Conservation (phyloP, 208 protist species). For the Leishmania tropica region DNA sequence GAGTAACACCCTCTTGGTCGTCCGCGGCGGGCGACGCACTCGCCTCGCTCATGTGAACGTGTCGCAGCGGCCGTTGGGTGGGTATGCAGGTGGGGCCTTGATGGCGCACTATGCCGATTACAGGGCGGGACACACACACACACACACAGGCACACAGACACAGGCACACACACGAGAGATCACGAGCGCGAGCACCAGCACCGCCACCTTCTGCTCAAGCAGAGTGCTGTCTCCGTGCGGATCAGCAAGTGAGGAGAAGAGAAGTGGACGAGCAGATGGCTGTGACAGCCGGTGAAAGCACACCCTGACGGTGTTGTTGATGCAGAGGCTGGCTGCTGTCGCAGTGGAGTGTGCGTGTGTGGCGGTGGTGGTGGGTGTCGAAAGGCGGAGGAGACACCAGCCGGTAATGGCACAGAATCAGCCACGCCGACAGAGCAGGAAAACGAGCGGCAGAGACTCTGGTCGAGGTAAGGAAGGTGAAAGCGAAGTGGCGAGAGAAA, state of each 20-base stretch:
- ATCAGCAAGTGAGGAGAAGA: neutral
- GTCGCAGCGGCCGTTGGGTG: neutral
- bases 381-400: neutral
- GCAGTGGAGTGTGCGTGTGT: neutral
- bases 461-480: neutral
- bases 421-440: too few relatives aligned
- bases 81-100: neutral
- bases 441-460: neutral
- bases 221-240: neutral
- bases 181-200: too few relatives aligned
- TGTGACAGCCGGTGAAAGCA: neutral
- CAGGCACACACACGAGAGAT: too few relatives aligned
- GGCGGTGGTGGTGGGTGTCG: neutral
- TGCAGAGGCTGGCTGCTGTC: neutral
- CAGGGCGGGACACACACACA: neutral
- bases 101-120: neutral
- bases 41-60: slow-evolving; percentile 6
- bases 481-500: too few relatives aligned
- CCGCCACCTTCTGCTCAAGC: too few relatives aligned
- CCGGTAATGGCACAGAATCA: neutral
- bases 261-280: neutral
- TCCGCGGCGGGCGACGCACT: neutral
- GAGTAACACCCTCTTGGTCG: neutral
- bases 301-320: neutral
- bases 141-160: too few relatives aligned